These are phyloP conservation scores for Pluteus cervinus DNA, from an alignment of 768 basidiomycete genomes.

Conservation along the genomic window DNA sequence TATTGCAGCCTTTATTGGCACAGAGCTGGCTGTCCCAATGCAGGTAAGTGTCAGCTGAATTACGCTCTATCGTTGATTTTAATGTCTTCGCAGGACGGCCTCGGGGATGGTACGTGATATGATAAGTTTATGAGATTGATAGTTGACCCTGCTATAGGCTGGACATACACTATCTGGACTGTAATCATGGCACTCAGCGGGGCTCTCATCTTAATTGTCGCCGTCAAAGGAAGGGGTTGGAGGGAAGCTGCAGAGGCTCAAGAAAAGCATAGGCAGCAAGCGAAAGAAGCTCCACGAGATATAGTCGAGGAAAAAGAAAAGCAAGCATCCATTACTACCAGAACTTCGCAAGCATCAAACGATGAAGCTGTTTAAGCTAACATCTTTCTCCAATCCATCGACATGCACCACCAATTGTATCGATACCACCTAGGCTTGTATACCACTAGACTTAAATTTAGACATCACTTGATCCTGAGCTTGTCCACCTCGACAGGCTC, in stretches of 20 bases:
- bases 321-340: no score
- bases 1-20: constrained; percentile 55
- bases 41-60: constrained; percentile 33
- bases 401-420: no score
- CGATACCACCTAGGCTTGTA: no score
- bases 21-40: constrained; percentile 70
- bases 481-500: no score
- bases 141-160: constrained; percentile 23
- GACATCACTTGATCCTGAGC: no score
- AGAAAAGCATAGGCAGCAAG: no score
- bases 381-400: no score
- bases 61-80: background rate
- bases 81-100: constrained; percentile 34
- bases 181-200: constrained; percentile 46
- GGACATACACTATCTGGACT: constrained; percentile 65
- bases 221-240: constrained; percentile 56
- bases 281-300: no score
- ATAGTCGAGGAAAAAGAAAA: no score
- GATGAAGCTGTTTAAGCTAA: no score
- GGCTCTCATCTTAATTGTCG: constrained; percentile 52
- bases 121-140: background rate
- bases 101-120: constrained; percentile 60
- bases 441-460: no score
- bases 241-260: constrained; percentile 40
- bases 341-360: no score